These are phyloP conservation scores for Globisporangium mamillatum DNA, from an alignment of 352 stramenopile species.

Conservation along the genomic window DNA sequence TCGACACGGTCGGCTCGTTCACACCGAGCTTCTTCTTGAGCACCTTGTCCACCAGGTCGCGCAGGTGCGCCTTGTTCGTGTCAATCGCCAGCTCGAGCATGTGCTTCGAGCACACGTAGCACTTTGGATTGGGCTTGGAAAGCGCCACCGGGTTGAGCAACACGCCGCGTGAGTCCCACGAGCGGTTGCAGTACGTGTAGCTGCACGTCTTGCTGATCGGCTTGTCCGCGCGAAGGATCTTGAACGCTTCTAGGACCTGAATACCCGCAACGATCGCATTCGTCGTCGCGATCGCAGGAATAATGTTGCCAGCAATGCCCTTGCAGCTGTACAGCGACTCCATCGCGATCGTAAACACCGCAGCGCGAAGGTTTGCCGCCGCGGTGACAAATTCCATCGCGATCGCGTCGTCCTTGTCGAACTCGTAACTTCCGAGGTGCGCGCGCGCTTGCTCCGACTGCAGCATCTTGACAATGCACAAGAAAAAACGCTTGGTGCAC, in stretches of 20 bases:
- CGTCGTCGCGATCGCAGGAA: constrained; percentile 99
- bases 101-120: constrained; percentile 95
- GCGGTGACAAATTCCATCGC: constrained; percentile 98
- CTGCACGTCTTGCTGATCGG: constrained; percentile 77
- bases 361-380: constrained; percentile 94
- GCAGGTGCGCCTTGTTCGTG: constrained; percentile 79
- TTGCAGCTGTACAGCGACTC: constrained; percentile 93
- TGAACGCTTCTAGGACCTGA: constrained; percentile 84
- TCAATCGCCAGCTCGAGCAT: constrained; percentile 90
- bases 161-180: constrained; percentile 89
- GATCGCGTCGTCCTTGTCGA: constrained; percentile 97
- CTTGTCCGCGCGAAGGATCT: constrained; percentile 64
- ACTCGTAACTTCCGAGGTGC: constrained; percentile 83
- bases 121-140: constrained; percentile 90
- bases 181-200: constrained; percentile 94
- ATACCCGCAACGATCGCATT: constrained; percentile 99
- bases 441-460: constrained; percentile 44
- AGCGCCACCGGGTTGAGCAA: constrained; percentile 91
- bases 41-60: constrained; percentile 76
- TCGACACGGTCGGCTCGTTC: constrained; percentile 87
- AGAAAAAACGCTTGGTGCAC: constrained; percentile 86
- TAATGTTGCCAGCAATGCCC: constrained; percentile 99
- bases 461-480: constrained; percentile 64
- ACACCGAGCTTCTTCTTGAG: constrained; percentile 88
- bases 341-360: constrained; percentile 78